Evolutionary conservation across 768 basidiomycete genomes (phyloP), one percentile per base, ranked within the genome.

Genomic region (Tephrocybe sp.): DNA sequence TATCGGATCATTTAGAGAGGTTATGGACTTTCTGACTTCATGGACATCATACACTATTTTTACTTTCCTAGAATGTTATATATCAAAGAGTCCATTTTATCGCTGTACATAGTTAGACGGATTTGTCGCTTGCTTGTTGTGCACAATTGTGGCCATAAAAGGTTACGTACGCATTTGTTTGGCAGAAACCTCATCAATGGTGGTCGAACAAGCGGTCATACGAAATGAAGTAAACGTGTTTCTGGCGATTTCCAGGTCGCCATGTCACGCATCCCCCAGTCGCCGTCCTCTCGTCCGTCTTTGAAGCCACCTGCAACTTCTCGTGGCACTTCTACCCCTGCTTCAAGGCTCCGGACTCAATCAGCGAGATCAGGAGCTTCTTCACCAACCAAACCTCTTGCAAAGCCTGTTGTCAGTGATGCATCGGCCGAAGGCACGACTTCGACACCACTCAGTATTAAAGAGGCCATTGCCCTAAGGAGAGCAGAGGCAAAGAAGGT

Each of bases 401-500:
- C 54, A 11, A 63, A 58, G 28, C 52, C 59, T 34, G 39, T 37
- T 33, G 25, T 37, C 14, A 38, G 24, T 18, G 51, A 58, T 15
- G 44, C 57, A 10, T 55, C 46, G 44, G 18, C 40, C 25, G 41
- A 53, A 45, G 56, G 51, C 3, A 11, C 58, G 38, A 3, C 41
- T 11, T 39, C 51, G n/a, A 42, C 55, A 17, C 37, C 71, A 25
- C 64, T 77, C 15, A 89, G 78, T 61, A 77, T 91, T 55, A 84
- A 84, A 58, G 90, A 90, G 55, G 86, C 84, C 12, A 90, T 93
- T 62, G 90, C 90, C 2, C 70, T 89, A 39, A 88, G 81, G 55
- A 76, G 90, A 37, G 88, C 90, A 0, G 86, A 90, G 61, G 87
- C 84, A 0, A 90, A 85, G 70, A 91, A 89, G 60, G 70, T 75